Evolutionary conservation across 192 early-diverging fungal species (phyloP), one percentile per base, ranked within the genome.

Genomic region (Diversispora eburnea): DNA sequence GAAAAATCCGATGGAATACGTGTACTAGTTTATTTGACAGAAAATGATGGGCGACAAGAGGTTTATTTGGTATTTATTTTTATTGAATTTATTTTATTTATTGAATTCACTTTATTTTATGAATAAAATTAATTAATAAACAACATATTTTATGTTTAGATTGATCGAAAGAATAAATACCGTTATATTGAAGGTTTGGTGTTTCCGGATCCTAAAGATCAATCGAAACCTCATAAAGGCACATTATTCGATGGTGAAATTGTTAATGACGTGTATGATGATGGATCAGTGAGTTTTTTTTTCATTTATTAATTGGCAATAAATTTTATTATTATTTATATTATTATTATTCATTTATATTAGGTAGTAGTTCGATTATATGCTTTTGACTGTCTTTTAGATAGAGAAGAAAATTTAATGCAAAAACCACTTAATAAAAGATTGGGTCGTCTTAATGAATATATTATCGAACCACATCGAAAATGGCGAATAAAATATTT

Each of bases 221-320:
- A 66, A 12, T 47, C 17, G 13, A 77, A 67, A 47, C 89, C 77
- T 55, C 92, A 94, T 55, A 66, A 82, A 55, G 78, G 86, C 54
- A 97, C 95, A 7, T 80, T 98, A 12, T 82, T 99, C 49, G 95
- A 99, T 75, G 95, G 93, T 2, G 97, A 99, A 79, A 82, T 99
- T 56, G 92, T 99, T 9, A 77, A 91, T 4, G 95, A 96, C 75
- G 68, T 65, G 1, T 85, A 92, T 57, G 64, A 72, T 0, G 85
- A 91, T 76, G 89, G 91, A 22, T 63, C 48, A 17, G 81, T 79
- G 48, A 76, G 8, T 8, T n/a, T 45, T 15, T 43, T 20, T 63
- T 63, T 39, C 4, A 43, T 62, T 42, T 13, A 61, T 13, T 39
- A 54, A 51, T 64, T 12, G 52, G 20, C 9, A 33, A 4, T 72